Conservation (phyloP, 2,329 filamentous ascomycete species). For the Septoria linicola region DNA sequence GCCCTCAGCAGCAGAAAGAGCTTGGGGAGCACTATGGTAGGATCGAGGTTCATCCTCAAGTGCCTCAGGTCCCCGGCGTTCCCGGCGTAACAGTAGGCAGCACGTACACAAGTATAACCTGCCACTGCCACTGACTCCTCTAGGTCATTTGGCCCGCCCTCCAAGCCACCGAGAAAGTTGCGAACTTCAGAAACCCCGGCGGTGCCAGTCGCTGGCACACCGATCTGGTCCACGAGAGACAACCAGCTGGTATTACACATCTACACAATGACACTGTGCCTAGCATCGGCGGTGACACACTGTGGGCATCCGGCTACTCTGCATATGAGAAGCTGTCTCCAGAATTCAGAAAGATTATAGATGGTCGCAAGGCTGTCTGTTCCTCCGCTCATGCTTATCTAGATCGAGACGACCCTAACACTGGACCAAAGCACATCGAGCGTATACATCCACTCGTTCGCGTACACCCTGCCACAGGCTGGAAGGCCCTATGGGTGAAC, state of each 20-base stretch:
- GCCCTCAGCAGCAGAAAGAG: constrained; percentile 62
- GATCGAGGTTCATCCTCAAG: constrained; percentile 70
- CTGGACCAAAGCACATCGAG: constrained; percentile 66
- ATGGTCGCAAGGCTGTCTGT: constrained; percentile 65
- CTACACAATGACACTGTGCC: constrained; percentile 54
- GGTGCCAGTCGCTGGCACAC: constrained; percentile 68
- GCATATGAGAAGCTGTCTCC: constrained; percentile 73
- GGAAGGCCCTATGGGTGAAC: constrained; percentile 73
- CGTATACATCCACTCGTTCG: constrained; percentile 67
- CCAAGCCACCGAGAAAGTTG: constrained; percentile 58
- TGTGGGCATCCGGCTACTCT: constrained; percentile 69
- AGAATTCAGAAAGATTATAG: constrained; percentile 67
- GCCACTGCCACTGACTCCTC: too few relatives aligned
- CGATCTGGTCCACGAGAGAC: constrained; percentile 68
- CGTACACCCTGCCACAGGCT: constrained; percentile 70
- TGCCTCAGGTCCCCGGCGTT: constrained; percentile 66
- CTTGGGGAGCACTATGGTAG: constrained; percentile 64
- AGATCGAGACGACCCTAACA: constrained; percentile 60
- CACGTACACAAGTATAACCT: too few relatives aligned
- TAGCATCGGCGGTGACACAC: constrained; percentile 65
- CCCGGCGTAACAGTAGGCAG: constrained; percentile 54
- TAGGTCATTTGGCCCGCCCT: constrained; percentile 74
- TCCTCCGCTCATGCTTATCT: constrained; percentile 66
- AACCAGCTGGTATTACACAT: constrained; percentile 58
- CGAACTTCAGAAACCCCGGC: constrained; percentile 65